Conservation (phyloP, 2,329 filamentous ascomycete species). For the Curvularia spicifera region DNA sequence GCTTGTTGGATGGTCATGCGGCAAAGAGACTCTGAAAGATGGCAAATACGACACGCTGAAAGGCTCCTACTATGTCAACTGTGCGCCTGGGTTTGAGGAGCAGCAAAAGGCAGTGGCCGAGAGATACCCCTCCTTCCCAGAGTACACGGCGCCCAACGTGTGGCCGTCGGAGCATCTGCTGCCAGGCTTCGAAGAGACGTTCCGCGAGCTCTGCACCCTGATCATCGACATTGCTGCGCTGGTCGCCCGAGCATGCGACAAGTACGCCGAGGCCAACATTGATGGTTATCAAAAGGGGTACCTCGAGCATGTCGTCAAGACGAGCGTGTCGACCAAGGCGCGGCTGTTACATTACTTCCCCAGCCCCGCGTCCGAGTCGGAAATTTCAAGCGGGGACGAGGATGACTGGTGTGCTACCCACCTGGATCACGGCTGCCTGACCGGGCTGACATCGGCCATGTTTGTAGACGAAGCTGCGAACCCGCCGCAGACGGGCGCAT, state of each 20-base stretch:
- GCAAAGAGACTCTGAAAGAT: constrained; percentile 80
- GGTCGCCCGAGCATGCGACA: constrained; percentile 89
- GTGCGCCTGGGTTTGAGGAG: constrained; percentile 68
- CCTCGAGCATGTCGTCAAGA: constrained; percentile 83
- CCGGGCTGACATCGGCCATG: constrained; percentile 93
- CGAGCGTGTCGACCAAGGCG: constrained; percentile 88
- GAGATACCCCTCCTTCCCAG: constrained; percentile 73
- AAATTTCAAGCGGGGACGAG: constrained; percentile 55
- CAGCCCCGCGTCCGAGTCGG: constrained; percentile 33
- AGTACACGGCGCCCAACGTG: constrained; percentile 88
- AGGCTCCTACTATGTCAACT: constrained; percentile 85
- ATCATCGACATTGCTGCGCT: constrained; percentile 90
- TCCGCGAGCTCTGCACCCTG: constrained; percentile 78
- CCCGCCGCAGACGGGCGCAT: constrained; percentile 40
- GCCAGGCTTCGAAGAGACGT: constrained; percentile 74
- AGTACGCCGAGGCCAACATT: constrained; percentile 80
- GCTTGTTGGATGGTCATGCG: constrained; percentile 76
- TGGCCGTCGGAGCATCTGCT: constrained; percentile 77
- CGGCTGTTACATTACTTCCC: constrained; percentile 93
- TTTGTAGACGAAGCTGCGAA: constrained; percentile 78
- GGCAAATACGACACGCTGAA: constrained; percentile 81
- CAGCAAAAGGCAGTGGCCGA: constrained; percentile 57
- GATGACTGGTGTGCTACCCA: constrained; percentile 96
- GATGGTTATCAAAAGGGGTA: constrained; percentile 77
- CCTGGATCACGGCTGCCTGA: constrained; percentile 91